Evolutionary conservation across 2,329 filamentous ascomycete species (phyloP), one percentile per base, ranked within the genome.

Genomic region (Aspergillus sp.): DNA sequence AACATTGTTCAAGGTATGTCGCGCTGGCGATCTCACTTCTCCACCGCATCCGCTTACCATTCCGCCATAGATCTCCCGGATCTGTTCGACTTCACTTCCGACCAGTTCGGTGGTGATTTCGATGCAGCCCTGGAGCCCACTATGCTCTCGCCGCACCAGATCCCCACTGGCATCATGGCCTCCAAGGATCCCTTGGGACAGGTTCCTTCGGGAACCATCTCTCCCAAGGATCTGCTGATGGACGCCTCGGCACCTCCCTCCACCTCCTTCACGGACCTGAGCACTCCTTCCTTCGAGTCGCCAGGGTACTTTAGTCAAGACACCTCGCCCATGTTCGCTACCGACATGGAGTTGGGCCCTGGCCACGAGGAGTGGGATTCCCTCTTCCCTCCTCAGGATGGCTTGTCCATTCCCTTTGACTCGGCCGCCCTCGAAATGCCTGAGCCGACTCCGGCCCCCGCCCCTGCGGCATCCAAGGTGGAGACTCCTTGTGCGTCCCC

Each of bases 241-340:
- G 83, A 85, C 61, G 84, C 85, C 65, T 95, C 90, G 57, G 85
- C 90, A 34, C 91, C 91, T 25, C 89, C 89, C 66, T 96, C 91
- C 2, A 81, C 87, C 44, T 86, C 89, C 31, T 85, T 94, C 67
- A 96, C 91, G 32, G 86, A 91, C 58, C 68, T 96, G 72, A 96
- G 91, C 52, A 94, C 91, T 55, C 91, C 91, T 42, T 87, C 85
- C 64, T 82, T 88, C 67, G 88, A 87, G 64, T 95, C 90, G 48
- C 90, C 90, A 10, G 87, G 65, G 10, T 67, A 85, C 53, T 86
- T 87, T 65, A 81, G 80, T 68, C 90, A 85, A 64, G 85, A 94
- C 65, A 85, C 88, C 16, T 96, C 91, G 47, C 91, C 91, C 44
- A 83, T 88, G 70, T 89, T 92, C 71, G 80, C 80, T 54, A 78